phyloP scores from a whole-genome alignment of 192 early-diverging fungal genomes.

The Podila verticillata region DNA sequence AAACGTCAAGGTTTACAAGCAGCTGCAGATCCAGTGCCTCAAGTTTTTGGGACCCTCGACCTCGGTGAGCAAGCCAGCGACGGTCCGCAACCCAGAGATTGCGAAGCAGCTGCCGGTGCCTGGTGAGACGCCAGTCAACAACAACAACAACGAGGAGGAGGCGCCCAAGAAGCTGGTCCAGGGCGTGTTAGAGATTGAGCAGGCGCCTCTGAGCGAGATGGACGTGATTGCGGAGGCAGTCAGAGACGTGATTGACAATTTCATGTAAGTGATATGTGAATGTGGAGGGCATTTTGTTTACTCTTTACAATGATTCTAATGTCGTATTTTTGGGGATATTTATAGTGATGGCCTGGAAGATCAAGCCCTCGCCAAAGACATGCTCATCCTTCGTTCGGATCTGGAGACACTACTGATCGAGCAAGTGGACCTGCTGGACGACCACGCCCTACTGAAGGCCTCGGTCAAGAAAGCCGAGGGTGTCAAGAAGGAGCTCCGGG shows the following conservation, averaged over 20 bases:
- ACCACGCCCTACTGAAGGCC: constrained; percentile 20
- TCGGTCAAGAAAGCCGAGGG: constrained; percentile 37
- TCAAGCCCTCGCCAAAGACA: constrained; percentile 13
- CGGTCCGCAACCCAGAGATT: constrained; percentile 8
- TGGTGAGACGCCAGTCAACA: background rate
- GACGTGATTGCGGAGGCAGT: constrained; percentile 48
- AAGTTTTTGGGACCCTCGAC: constrained; percentile 26
- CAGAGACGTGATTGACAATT: constrained; percentile 29
- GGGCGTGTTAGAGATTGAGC: constrained; percentile 24
- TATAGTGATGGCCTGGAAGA: constrained; percentile 29
- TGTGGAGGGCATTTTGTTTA: background rate
- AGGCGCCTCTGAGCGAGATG: constrained; percentile 43
- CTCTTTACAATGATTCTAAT: background rate
- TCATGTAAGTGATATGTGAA: constrained; percentile 20
- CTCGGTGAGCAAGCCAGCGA: constrained; percentile 12
- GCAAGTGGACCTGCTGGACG: constrained; percentile 42
- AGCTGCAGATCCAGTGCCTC: constrained; percentile 44
- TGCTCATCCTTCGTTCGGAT: constrained; percentile 14
- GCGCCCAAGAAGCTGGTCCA: constrained; percentile 14
- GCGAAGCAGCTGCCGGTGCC: constrained; percentile 6
- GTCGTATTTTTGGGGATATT: no score
- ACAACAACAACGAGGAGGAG: background rate
- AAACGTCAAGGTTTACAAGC: constrained; percentile 32
- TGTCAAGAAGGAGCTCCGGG: constrained; percentile 37
- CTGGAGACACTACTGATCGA: constrained; percentile 37